Percentiles rank a stretch among this genome's conserved stretches.
Conservation (phyloP, 805 yeast species). For the Saccharomycopsis schoenii region DNA sequence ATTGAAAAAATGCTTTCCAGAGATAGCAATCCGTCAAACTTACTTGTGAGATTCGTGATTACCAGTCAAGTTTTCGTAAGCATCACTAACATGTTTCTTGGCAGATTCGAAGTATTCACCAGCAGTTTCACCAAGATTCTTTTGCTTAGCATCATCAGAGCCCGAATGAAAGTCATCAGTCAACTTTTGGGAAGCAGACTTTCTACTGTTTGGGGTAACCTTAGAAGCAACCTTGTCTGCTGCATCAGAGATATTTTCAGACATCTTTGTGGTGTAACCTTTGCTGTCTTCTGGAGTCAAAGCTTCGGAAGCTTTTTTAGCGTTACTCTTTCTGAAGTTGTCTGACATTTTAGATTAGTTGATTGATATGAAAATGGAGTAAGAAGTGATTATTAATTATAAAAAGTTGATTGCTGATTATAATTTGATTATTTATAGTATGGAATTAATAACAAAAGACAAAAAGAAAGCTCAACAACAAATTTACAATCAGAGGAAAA, state of each 20-base stretch:
- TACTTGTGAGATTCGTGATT: background rate
- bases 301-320: conserved; percentile 58
- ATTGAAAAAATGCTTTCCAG: background rate
- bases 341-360: conserved; percentile 16
- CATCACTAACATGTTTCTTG: conserved; percentile 38
- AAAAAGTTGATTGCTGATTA: background rate
- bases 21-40: background rate
- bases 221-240: conserved; percentile 54
- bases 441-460: background rate
- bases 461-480: background rate
- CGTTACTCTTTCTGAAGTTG: conserved; percentile 64
- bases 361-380: no score
- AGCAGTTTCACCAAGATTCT: conserved; percentile 40
- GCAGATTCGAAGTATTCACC: conserved; percentile 49
- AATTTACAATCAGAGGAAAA: no score
- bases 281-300: conserved; percentile 67
- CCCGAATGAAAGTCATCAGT: conserved; percentile 52
- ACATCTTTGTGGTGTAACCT: conserved; percentile 51
- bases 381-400: background rate
- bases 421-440: background rate
- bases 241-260: conserved; percentile 59
- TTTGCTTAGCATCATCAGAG: conserved; percentile 39
- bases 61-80: conserved; percentile 27
- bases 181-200: conserved; percentile 47
- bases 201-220: conserved; percentile 54